A percentile compares a stretch with the other conserved stretches of the same genome.
Evolutionary conservation across 2,329 filamentous ascomycete species (phyloP).

Genomic region (Cladosporium velox): DNA sequence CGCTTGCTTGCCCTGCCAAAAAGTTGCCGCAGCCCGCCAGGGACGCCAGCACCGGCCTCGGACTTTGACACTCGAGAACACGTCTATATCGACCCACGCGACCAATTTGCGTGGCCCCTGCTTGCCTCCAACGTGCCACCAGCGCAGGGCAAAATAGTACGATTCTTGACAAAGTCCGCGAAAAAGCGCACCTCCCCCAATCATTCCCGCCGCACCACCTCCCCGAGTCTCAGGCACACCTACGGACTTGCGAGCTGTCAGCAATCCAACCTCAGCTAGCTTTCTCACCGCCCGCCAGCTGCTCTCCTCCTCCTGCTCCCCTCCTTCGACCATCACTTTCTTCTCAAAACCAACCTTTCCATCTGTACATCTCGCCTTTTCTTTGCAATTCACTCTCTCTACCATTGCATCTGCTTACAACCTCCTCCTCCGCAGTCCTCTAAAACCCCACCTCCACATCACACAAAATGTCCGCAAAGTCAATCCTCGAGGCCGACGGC

Average conservation of each 20-base stretch:
- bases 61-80: constrained; percentile 18
- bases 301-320: not conserved
- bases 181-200: constrained; percentile 13
- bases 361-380: constrained; percentile 18
- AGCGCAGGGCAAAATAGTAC: constrained; percentile 20
- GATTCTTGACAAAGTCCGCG: constrained; percentile 12
- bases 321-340: constrained; percentile 7
- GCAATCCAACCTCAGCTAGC: constrained; percentile 23
- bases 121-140: constrained; percentile 2
- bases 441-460: constrained; percentile 25
- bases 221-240: constrained; percentile 8
- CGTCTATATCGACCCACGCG: constrained; percentile 18
- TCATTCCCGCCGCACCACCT: not conserved
- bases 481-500: constrained; percentile 98
- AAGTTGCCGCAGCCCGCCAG: constrained; percentile 15
- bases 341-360: not conserved
- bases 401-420: constrained; percentile 30
- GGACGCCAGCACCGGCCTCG: constrained; percentile 14
- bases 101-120: constrained; percentile 17
- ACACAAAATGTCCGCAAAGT: constrained; percentile 84
- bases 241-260: constrained; percentile 19
- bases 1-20: constrained; percentile 12
- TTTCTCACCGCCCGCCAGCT: constrained; percentile 25
- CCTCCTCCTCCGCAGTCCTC: constrained; percentile 11
- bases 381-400: not conserved